A percentile compares a stretch with the other conserved stretches of the same genome.
Conservation (phyloP, 2,329 filamentous ascomycete species). For the Monosporascus ibericus region DNA sequence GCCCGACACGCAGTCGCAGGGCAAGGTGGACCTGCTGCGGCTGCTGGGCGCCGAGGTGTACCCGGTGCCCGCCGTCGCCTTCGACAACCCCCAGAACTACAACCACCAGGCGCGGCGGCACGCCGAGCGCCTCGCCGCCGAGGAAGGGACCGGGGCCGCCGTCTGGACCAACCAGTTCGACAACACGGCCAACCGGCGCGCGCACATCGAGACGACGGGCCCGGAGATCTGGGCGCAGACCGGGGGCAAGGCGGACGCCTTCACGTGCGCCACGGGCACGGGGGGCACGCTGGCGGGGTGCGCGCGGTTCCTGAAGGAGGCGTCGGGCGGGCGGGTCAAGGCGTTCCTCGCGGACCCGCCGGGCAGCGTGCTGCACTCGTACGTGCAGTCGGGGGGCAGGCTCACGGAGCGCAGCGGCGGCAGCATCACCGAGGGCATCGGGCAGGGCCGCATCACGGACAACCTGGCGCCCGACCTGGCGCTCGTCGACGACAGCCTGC, state of each 20-base stretch:
- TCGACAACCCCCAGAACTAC: slow-evolving; percentile 93
- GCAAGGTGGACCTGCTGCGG: slow-evolving; percentile 89
- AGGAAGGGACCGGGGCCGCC: slow-evolving; percentile 37
- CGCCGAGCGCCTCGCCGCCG: slow-evolving; percentile 74
- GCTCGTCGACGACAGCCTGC: slow-evolving; percentile 75
- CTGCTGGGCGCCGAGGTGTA: slow-evolving; percentile 92
- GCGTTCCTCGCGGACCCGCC: slow-evolving; percentile 90
- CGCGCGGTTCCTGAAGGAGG: slow-evolving; percentile 83
- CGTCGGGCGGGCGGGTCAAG: slow-evolving; percentile 72
- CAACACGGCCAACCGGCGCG: slow-evolving; percentile 86
- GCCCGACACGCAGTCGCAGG: slow-evolving; percentile 97
- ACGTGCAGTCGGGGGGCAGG: slow-evolving; percentile 79
- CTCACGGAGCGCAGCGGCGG: slow-evolving; percentile 75
- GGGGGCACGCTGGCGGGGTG: slow-evolving; percentile 85
- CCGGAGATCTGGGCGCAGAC: slow-evolving; percentile 98
- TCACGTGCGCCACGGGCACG: slow-evolving; percentile 92
- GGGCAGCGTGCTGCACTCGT: slow-evolving; percentile 86
- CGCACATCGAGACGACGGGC: slow-evolving; percentile 93
- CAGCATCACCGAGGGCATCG: slow-evolving; percentile 96
- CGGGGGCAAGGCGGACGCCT: slow-evolving; percentile 76
- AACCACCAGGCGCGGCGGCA: slow-evolving; percentile 92
- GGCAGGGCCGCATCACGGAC: slow-evolving; percentile 92
- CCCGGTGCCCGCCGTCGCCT: slow-evolving; percentile 91
- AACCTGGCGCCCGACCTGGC: slow-evolving; percentile 83
- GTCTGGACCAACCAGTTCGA: slow-evolving; percentile 99